Percentiles rank a stretch among this genome's conserved stretches.
These are phyloP conservation scores for Boletus hoseneyae DNA, from an alignment of 1,284 basidiomycete species.

Conservation along the genomic window DNA sequence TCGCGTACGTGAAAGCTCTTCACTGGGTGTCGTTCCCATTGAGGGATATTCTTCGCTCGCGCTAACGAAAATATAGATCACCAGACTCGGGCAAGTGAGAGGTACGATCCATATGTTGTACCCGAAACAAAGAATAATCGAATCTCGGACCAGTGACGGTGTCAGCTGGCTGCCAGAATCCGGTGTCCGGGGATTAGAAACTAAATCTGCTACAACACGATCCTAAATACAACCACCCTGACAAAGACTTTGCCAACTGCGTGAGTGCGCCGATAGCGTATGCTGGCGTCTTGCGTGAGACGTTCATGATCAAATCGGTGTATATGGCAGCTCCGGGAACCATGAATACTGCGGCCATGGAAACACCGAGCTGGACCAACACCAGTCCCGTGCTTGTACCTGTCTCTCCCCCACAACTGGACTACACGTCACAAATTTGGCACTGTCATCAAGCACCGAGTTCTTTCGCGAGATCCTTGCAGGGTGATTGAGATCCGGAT, in stretches of 20 bases:
- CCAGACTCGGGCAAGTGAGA: no score
- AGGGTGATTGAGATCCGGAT: constrained; percentile 13
- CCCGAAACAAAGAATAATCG: no score
- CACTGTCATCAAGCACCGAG: not conserved
- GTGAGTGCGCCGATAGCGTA: not conserved
- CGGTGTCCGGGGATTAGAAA: not conserved
- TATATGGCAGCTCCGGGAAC: not conserved
- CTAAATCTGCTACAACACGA: not conserved
- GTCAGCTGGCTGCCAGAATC: not conserved
- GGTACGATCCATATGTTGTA: no score
- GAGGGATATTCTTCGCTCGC: no score
- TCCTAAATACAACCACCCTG: not conserved
- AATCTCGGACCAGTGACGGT: not conserved
- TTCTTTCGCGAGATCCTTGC: constrained; percentile 1
- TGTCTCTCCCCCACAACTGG: not conserved
- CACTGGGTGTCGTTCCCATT: no score
- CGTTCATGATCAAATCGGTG: not conserved
- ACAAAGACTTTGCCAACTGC: not conserved
- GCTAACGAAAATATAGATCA: no score
- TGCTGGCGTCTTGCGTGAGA: no score
- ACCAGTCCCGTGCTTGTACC: not conserved
- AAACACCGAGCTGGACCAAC: not conserved
- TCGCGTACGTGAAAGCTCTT: no score
- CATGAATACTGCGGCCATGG: not conserved
- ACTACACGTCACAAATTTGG: constrained; percentile 1